Percentiles rank a stretch among this genome's conserved stretches.
These are phyloP conservation scores for Pichia nanzhaoensis DNA, from an alignment of 805 yeast species.

Conservation along the genomic window DNA sequence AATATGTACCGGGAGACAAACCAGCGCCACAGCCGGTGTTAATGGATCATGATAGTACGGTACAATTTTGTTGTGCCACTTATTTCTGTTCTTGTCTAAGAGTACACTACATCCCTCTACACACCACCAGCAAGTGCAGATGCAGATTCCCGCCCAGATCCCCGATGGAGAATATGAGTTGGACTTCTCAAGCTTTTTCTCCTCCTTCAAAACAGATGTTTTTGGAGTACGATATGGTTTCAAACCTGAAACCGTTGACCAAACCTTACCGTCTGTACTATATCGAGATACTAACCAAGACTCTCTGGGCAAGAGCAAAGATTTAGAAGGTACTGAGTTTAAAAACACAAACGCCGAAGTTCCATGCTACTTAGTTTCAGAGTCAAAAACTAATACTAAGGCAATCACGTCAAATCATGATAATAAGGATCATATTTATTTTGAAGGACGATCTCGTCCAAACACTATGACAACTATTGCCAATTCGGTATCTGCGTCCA, in stretches of 20 bases:
- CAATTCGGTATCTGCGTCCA: too few species aligned
- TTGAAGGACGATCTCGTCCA: constrained; percentile 22
- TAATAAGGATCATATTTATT: constrained; percentile 18
- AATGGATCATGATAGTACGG: too few species aligned
- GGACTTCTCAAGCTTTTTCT: constrained; percentile 25
- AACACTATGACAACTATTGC: neutral
- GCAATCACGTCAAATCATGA: constrained; percentile 14
- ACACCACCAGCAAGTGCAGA: too few species aligned
- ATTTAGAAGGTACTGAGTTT: neutral
- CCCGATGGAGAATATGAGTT: constrained; percentile 34
- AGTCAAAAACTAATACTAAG: constrained; percentile 20
- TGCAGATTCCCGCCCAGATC: constrained; percentile 7
- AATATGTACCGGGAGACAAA: neutral
- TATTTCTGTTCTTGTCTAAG: too few species aligned
- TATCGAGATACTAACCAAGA: neutral
- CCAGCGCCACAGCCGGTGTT: neutral
- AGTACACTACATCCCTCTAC: too few species aligned
- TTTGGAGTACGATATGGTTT: constrained; percentile 31
- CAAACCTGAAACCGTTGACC: constrained; percentile 29
- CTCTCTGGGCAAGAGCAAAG: neutral
- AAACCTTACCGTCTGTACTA: constrained; percentile 15
- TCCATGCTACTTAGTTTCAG: constrained; percentile 13
- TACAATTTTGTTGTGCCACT: too few species aligned
- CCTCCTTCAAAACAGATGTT: constrained; percentile 15
- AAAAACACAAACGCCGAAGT: neutral